Evolutionary conservation across 805 yeast species (phyloP).

Genomic region (Hanseniaspora valbyensis): DNA sequence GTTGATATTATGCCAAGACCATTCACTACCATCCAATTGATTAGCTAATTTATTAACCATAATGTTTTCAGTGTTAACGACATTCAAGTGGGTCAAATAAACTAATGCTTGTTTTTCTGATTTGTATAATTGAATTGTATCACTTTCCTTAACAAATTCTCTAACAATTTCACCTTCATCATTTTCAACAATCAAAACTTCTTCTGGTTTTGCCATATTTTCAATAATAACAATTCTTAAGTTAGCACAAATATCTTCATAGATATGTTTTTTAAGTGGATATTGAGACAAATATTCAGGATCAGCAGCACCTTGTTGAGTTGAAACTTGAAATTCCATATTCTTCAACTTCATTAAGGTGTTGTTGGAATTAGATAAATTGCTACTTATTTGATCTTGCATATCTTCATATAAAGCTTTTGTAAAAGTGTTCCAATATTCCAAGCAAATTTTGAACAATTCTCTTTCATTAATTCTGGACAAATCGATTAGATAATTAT

Average conservation of each 20-base stretch:
- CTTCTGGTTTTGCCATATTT: slow-evolving; percentile 97
- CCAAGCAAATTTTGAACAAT: slow-evolving; percentile 86
- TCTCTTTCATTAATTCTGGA: slow-evolving; percentile 93
- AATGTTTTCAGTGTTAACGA: slow-evolving; percentile 82
- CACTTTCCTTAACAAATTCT: slow-evolving; percentile 92
- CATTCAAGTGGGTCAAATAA: slow-evolving; percentile 89
- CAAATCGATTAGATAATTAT: slow-evolving; percentile 68
- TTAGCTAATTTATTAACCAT: slow-evolving; percentile 85
- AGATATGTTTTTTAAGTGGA: slow-evolving; percentile 78
- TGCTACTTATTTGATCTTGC: slow-evolving; percentile 62
- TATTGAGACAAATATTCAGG: slow-evolving; percentile 66
- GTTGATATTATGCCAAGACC: slow-evolving; percentile 98
- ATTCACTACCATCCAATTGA: slow-evolving; percentile 91
- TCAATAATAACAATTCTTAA: slow-evolving; percentile 89
- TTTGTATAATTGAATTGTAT: slow-evolving; percentile 89
- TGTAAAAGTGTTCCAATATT: slow-evolving; percentile 88
- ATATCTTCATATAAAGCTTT: slow-evolving; percentile 72
- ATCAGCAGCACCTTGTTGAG: slow-evolving; percentile 73
- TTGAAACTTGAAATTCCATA: slow-evolving; percentile 31
- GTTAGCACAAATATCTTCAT: slow-evolving; percentile 65
- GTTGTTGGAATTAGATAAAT: slow-evolving; percentile 34
- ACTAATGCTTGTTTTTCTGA: slow-evolving; percentile 93
- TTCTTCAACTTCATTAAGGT: slow-evolving; percentile 63
- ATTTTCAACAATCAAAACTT: slow-evolving; percentile 89
- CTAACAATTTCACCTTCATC: slow-evolving; percentile 99